Base-by-base conservation (phyloP, 192 early-diverging fungal genomes). In the Haplosporangium gracile region DNA sequence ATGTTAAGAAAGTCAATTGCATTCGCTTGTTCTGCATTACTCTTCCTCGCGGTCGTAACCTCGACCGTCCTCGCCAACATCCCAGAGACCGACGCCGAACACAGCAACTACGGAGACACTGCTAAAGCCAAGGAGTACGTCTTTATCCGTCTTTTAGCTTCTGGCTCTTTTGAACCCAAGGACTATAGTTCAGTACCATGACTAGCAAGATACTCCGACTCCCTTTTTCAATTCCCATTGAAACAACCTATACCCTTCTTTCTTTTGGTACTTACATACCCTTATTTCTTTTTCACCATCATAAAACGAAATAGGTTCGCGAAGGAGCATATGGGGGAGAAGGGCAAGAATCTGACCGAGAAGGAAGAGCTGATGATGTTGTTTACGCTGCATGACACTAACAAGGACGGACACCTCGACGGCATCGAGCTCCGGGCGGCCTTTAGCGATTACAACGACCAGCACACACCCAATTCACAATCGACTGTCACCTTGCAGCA, bases 381-480 rank as follows among this genome's bases (percentile, higher is more conserved):
- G 78, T 96, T 96, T 81, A 88, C 95, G 9, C 57, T 95, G 68
- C 94, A 95, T 79, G 96, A 97, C 81, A 82, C 79, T 38, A 95
- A 97, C 82, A 89, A 92, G 74, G 95, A 96, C 80, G 91, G 91
- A 11, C 87, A 92, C 68, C 83, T 97, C 69, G 96, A 97, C 85
- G 96, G 96, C 2, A 93, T 95, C 75, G 96, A 97, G 79, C 89
- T 97, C 43, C 89, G 94, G 65, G 87, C 81, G 24, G 92, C 93
- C 3, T 93, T 93, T 42, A 88, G 89, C 26, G 91, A 89, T 36
- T 88, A 82, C 71, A 76, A 82, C 65, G 76, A 88, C 0, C 89
- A 88, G 32, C 75, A 24, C 22, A 49, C 53, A 2, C 75, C 75
- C 5, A 65, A 65, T 29, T 29, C 26, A 9, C 60, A 65, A 32